A percentile compares a stretch with the other conserved stretches of the same genome.
These are phyloP conservation scores for Rhizopus arrhizus DNA, from an alignment of 371 early-diverging fungal genomes.

Conservation along the genomic window DNA sequence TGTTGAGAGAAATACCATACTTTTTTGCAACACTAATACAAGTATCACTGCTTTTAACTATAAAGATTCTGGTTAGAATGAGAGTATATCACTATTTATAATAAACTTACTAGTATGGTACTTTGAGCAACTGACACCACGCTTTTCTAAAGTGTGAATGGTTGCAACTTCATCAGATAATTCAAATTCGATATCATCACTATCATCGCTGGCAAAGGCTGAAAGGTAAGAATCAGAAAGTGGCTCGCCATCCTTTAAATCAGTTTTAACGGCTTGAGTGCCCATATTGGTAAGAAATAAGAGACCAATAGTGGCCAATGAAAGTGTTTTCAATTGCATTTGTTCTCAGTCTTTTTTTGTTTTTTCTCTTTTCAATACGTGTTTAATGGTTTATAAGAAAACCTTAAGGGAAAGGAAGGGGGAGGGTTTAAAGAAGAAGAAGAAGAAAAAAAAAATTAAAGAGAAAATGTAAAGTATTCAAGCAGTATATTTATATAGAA, in stretches of 20 bases:
- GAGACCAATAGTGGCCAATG: slow-evolving; percentile 30
- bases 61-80: background rate
- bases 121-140: slow-evolving; percentile 29
- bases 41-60: slow-evolving; percentile 40
- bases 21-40: slow-evolving; percentile 40
- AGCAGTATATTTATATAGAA: slow-evolving; percentile 4
- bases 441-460: slow-evolving; percentile 16
- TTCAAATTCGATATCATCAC: slow-evolving; percentile 35
- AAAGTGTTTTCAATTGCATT: slow-evolving; percentile 31
- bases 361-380: slow-evolving; percentile 8
- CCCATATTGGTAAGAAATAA: slow-evolving; percentile 23
- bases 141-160: slow-evolving; percentile 18
- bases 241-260: slow-evolving; percentile 9
- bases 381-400: too few relatives aligned
- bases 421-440: slow-evolving; percentile 2
- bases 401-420: slow-evolving; percentile 13
- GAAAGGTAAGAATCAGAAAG: slow-evolving; percentile 25
- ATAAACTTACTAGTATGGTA: slow-evolving; percentile 24
- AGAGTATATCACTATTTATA: background rate
- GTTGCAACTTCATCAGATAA: slow-evolving; percentile 21
- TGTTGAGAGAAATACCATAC: slow-evolving; percentile 27
- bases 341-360: slow-evolving; percentile 3
- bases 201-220: slow-evolving; percentile 31
- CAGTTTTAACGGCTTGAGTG: slow-evolving; percentile 11
- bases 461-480: slow-evolving; percentile 10